Evolutionary conservation across 306 rosid genomes (phyloP).

Genomic region (Corylus heterophylla): DNA sequence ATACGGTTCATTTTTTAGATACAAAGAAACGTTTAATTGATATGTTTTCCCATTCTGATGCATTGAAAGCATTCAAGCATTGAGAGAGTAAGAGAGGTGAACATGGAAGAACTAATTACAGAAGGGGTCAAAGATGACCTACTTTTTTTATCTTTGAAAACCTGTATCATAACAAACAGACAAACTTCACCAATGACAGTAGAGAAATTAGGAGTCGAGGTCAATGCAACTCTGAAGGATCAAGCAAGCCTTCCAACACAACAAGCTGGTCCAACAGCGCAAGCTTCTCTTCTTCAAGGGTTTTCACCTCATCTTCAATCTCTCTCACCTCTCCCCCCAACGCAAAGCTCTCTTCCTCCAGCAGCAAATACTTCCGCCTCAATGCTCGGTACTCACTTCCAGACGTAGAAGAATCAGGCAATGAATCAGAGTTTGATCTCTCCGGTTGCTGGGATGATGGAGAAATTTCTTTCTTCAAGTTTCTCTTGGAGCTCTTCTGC

Average conservation of each 20-base stretch:
- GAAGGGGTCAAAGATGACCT: not conserved
- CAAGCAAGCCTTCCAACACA: constrained; percentile 79
- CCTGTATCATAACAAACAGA: not conserved
- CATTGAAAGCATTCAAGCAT: not conserved
- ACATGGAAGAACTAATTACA: not conserved
- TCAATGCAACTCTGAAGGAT: constrained; percentile 50
- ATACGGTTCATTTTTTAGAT: not conserved
- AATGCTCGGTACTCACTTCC: constrained; percentile 74
- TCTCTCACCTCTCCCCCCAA: constrained; percentile 67
- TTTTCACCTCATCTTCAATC: constrained; percentile 71
- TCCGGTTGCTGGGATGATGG: constrained; percentile 61
- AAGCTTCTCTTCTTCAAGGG: constrained; percentile 81
- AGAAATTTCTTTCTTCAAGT: constrained; percentile 49
- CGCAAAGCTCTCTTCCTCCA: constrained; percentile 81
- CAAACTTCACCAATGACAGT: not conserved
- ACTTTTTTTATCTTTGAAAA: not conserved
- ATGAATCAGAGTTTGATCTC: constrained; percentile 78
- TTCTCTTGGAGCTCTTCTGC: constrained; percentile 62
- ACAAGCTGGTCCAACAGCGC: constrained; percentile 83
- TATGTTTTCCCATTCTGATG: not conserved
- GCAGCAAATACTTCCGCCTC: constrained; percentile 69
- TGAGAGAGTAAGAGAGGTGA: not conserved
- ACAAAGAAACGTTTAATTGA: not conserved
- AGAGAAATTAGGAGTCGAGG: constrained; percentile 11
- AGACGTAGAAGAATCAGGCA: constrained; percentile 74